Evolutionary conservation across 2,329 filamentous ascomycete genomes (phyloP).

Genomic region (Fusarium subtropicale): DNA sequence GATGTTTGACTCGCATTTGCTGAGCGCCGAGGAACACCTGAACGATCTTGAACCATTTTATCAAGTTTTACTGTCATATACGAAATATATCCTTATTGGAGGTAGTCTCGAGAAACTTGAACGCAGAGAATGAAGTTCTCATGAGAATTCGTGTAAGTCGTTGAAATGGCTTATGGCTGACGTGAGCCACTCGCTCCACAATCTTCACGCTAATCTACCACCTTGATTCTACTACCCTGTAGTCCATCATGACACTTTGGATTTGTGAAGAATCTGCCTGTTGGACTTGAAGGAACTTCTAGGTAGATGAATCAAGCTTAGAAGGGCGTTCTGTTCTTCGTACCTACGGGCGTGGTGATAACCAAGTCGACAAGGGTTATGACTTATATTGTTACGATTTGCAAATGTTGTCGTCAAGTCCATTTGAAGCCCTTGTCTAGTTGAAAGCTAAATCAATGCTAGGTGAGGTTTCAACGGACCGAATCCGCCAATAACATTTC

Average conservation of each 20-base stretch:
- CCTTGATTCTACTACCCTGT: slow-evolving; percentile 5
- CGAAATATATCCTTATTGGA: not conserved
- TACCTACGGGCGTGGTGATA: slow-evolving; percentile 12
- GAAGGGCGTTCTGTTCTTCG: not conserved
- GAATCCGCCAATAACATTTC: slow-evolving; percentile 9
- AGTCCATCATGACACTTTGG: not conserved
- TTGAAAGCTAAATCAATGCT: not conserved
- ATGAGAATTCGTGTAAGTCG: slow-evolving; percentile 31
- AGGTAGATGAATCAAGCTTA: too few species aligned
- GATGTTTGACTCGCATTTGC: not conserved
- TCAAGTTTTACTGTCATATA: not conserved
- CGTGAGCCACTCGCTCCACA: slow-evolving; percentile 41
- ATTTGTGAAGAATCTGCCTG: not conserved
- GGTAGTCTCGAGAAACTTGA: slow-evolving; percentile 6
- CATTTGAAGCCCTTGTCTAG: not conserved
- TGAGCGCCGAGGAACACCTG: not conserved
- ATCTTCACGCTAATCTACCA: slow-evolving; percentile 4
- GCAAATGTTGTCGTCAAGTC: slow-evolving; percentile 16
- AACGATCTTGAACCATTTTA: slow-evolving; percentile 27
- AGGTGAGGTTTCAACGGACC: not conserved
- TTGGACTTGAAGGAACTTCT: not conserved
- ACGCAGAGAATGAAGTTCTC: slow-evolving; percentile 6
- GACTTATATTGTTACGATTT: slow-evolving; percentile 1
- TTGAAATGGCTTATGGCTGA: slow-evolving; percentile 38
- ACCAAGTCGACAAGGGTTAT: not conserved